Evolutionary conservation across 331 rosid species (phyloP).

Genomic region (Ulmus americana): DNA sequence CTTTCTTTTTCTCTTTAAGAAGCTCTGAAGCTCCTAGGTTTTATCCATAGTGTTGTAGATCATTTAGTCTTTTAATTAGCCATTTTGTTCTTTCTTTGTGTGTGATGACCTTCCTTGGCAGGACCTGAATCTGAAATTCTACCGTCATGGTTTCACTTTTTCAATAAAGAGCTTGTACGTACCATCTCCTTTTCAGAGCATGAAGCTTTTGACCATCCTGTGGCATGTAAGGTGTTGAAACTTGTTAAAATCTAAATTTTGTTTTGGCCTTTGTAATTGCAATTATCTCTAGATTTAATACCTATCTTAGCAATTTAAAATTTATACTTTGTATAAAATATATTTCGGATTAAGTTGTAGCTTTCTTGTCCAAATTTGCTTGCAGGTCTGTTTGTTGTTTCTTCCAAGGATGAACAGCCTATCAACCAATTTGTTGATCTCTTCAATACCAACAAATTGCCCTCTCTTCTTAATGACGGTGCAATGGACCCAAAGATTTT

Average conservation of each 20-base stretch:
- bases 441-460: conserved; percentile 65
- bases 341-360: neutral
- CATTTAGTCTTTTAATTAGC: neutral
- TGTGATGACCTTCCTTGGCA: conserved; percentile 33
- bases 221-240: conserved; percentile 70
- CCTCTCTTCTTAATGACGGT: conserved; percentile 80
- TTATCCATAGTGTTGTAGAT: neutral
- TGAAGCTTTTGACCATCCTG: conserved; percentile 99
- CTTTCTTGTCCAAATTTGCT: conserved; percentile 23
- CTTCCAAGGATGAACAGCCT: conserved; percentile 88
- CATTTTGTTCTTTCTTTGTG: conserved; percentile 9
- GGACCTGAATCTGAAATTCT: conserved; percentile 54
- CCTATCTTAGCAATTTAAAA: conserved; percentile 3
- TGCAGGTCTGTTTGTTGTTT: conserved; percentile 88
- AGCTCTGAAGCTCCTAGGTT: neutral
- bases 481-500: conserved; percentile 89
- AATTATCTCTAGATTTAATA: conserved; percentile 10
- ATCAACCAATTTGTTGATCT: conserved; percentile 73
- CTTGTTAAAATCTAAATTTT: conserved; percentile 11
- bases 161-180: conserved; percentile 74
- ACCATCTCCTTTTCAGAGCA: conserved; percentile 87
- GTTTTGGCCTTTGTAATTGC: conserved; percentile 11
- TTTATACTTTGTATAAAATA: conserved; percentile 1
- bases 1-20: conserved; percentile 2
- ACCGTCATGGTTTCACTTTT: conserved; percentile 86